Base-by-base conservation (phyloP, 2,329 filamentous ascomycete genomes). In the Cytospora paraplurivora region DNA sequence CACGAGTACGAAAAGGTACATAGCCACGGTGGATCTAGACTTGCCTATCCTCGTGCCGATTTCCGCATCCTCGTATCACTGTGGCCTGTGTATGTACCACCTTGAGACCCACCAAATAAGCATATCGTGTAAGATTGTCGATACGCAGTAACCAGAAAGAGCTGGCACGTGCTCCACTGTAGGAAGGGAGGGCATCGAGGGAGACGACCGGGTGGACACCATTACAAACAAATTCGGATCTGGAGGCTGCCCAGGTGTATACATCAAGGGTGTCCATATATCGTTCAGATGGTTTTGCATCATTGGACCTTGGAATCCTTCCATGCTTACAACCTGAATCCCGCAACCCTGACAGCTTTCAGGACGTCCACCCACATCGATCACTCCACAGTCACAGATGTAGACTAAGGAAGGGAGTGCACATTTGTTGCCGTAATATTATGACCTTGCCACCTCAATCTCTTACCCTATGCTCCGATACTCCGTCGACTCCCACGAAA, bases 391-490 rank as follows among this genome's bases (percentile, higher is more conserved):
- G 41, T 44, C 17, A 47, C 15, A 27, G 13, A 47, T 37, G 51
- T 38, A 13, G 51, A 61, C 37, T 33, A 13, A 21, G 12, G 17
- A 49, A 44, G 50, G 58, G 49, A 49, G 58, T 33, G 38, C 58
- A 35, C 12, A n/a, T 33, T 32, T 27, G 50, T 54, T 44, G 53
- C 47, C 49, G 50, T 54, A 32, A 60, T 35, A 52, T 54, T 54
- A 50, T 33, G 21, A 60, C 56, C 44, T 33, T 47, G 19, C 8
- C 33, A 44, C 33, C 35, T 54, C 58, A 54, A 52, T 53, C 50
- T 34, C 50, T 49, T 35, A 60, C 50, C 52, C 50, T 62, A 69
- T 71, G 68, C 55, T 63, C 52, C 67, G 67, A 62, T 69, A 70
- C 64, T 59, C 66, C 12, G 63, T 67, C 54, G 68, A 70, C 49